Base-by-base conservation (phyloP, 441 rosid species). In the Croton setiger region DNA sequence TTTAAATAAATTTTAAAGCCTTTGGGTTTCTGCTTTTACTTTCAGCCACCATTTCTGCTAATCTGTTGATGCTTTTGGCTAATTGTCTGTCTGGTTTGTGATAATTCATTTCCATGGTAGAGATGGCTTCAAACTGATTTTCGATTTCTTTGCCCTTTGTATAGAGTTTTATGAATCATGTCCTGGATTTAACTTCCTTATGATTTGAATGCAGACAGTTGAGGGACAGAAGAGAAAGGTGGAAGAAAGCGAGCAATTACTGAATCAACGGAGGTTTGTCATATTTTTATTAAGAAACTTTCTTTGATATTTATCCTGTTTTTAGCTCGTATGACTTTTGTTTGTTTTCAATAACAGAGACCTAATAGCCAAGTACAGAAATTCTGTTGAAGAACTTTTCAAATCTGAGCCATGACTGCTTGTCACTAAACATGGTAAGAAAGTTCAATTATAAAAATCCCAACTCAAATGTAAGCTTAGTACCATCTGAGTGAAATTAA, bases 161-260 rank as follows among this genome's bases (percentile, higher is more conserved):
- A 48, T 53, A 47, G 4, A 12, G 5, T 6, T 9, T 33, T 54
- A 23, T 70, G 64, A 31, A 69, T 48, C 35, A 21, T 35, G 49
- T 56, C 71, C 43, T 61, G 23, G 49, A 43, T 27, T 27, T 27
- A 2, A 27, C 31, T 27, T 27, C 31, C 55, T n/a, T 10, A 23
- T 27, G 10, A 1, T 71, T 76, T 54, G 67, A 41, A 27, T 83
- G 64, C 71, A 93, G 98, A 91, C 97, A 31, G 95, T 91, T 44
- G 96, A 93, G 75, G 90, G 89, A 54, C 98, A 89, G 80, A 89
- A 88, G 80, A 59, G 66, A 66, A 89, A 86, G 76, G 63, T 89
- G 37, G 97, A 91, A 70, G 96, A 91, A 72, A 83, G 83, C 61
- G 92, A 87, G 76, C 92, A 82, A 69, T 61, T 89, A 69, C 80